Percentiles rank a stretch among this genome's conserved stretches.
These are phyloP conservation scores for Penicillium daleae DNA, from an alignment of 495 filamentous ascomycete species.

Conservation along the genomic window DNA sequence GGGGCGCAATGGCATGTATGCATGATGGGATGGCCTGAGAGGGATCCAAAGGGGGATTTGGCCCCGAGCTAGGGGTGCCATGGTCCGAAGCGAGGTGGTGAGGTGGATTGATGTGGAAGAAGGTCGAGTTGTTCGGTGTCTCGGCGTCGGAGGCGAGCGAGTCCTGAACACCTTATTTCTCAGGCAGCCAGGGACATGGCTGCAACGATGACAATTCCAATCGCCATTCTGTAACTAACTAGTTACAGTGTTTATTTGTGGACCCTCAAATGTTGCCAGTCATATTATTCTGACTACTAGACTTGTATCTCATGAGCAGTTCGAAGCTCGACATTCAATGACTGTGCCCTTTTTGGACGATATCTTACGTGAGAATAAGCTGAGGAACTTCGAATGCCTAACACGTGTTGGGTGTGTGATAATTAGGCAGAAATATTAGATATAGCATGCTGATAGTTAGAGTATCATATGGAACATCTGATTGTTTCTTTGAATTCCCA, in stretches of 20 bases:
- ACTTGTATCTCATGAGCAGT: neutral
- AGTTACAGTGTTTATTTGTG: too few relatives aligned
- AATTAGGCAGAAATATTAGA: neutral
- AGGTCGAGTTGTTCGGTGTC: neutral
- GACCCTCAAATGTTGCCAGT: too few relatives aligned
- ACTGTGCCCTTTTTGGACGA: neutral
- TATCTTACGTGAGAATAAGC: neutral
- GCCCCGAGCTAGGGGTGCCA: constrained; percentile 16
- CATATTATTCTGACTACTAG: too few relatives aligned
- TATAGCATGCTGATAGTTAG: neutral
- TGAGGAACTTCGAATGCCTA: neutral
- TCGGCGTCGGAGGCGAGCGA: constrained; percentile 1
- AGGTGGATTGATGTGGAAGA: neutral
- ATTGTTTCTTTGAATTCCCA: too few relatives aligned
- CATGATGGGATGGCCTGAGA: neutral
- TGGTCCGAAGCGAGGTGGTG: constrained; percentile 11
- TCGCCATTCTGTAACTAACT: too few relatives aligned
- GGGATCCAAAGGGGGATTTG: constrained; percentile 9
- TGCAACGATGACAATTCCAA: neutral
- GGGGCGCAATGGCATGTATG: constrained; percentile 9
- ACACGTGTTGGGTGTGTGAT: neutral
- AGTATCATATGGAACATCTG: too few relatives aligned
- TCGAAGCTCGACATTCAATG: neutral
- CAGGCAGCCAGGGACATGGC: neutral
- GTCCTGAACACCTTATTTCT: neutral